Evolutionary conservation across 305 asterid species (phyloP).

Genomic region (Salvia sclarea): DNA sequence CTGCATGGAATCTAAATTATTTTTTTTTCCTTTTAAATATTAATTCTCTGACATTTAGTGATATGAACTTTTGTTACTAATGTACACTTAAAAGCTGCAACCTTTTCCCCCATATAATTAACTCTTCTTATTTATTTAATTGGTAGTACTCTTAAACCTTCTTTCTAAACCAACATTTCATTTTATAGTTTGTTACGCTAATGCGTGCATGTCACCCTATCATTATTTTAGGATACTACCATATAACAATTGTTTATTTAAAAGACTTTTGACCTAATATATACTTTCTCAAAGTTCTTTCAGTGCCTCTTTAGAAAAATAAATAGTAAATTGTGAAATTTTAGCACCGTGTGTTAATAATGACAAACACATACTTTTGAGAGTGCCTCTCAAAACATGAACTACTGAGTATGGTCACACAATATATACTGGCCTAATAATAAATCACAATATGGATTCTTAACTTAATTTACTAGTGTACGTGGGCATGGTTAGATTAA

Average conservation of each 20-base stretch:
- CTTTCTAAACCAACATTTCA: background rate
- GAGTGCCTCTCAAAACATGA: background rate
- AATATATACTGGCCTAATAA: no score
- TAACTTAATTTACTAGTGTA: background rate
- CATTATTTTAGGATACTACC: no score
- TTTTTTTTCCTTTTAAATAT: no score
- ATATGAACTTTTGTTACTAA: no score
- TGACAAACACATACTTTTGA: conserved; percentile 30
- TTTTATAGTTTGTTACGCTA: background rate
- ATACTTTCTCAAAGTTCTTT: background rate
- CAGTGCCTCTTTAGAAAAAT: background rate
- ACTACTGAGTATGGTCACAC: background rate
- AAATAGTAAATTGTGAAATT: background rate
- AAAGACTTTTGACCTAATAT: background rate
- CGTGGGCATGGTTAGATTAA: background rate
- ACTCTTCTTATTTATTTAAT: no score
- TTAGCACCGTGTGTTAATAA: conserved; percentile 15
- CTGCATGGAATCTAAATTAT: no score
- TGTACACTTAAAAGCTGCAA: no score
- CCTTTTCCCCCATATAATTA: no score
- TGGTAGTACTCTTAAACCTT: no score
- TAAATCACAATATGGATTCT: background rate
- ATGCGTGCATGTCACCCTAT: no score
- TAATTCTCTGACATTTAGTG: no score
- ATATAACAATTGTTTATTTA: background rate